Evolutionary conservation across 192 early-diverging fungal species (phyloP), one percentile per base, ranked within the genome.

Genomic region (Coemansia furcata): DNA sequence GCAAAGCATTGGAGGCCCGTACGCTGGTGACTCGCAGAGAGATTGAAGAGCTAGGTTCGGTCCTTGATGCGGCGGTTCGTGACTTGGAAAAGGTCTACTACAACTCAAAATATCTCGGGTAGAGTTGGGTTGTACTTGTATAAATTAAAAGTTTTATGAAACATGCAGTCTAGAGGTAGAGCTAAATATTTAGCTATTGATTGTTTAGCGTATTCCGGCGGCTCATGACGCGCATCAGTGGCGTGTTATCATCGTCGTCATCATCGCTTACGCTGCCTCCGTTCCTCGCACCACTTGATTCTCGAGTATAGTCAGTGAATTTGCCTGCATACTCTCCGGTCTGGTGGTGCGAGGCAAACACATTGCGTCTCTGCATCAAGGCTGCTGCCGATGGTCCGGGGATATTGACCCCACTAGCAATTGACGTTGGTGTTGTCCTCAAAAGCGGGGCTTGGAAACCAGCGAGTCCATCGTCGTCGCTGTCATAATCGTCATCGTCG

Each of bases 41-140:
- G 32, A 61, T 82, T 4, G 79, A 73, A 59, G 67, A 67, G 35
- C 60, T 82, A 36, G 73, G 73, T 9, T 58, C 79, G 35, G 71
- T 68, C 17, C 74, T 77, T 21, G 74, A 76, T 52, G 62, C 74
- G 0, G 74, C 74, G 1, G 79, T 82, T 32, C 79, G 79, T 37
- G 79, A 77, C 47, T 68, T 82, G 10, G 79, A 77, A 36, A 76
- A 70, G 21, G 71, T 82, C 12, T 77, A 77, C 52, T 76, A 82
- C 71, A 77, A 73, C 71, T 73, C 79, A 44, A 82, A 70, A 38
- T 76, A 76, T 36, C 61, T 72, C 12, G 60, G 67, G 29, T 73
- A 68, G 54, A 5, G 5, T 11, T 57, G 12, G 8, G 7, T 17
- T 33, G 29, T 54, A 29, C 29, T 57, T 57, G 54, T 57, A 57